Evolutionary conservation across 805 yeast species (phyloP), one percentile per base, ranked within the genome.

Genomic region (Candida yuanshanica): DNA sequence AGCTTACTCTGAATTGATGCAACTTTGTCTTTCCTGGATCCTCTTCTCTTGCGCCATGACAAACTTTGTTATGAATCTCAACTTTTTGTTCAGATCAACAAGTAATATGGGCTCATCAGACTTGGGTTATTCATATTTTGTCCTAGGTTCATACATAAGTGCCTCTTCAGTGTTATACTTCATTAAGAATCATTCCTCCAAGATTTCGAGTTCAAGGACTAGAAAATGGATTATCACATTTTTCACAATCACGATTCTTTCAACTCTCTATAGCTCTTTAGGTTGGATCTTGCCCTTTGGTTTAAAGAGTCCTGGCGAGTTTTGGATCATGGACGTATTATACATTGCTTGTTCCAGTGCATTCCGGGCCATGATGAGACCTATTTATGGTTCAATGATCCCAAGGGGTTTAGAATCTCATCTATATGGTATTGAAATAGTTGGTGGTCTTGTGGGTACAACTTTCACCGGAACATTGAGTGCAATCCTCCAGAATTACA

Each of bases 41-140:
- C n/a, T 29, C 14, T 36, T 36, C 34, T 27, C 33, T 18, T 27
- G 26, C 10, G 27, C 38, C 6, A 27, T 36, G 38, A 36, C 38
- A 10, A 36, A 36, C 18, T 36, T 36, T 20, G 27, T 36, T 22
- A 27, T 26, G 12, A 36, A 36, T 16, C 21, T 36, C n/a, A 36
- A 36, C 20, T 17, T 36, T 7, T 22, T 36, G 7, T 36, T 27
- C 26, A 26, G 26, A 29, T 17, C 34, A 12, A 14, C 20, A 4
- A 20, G 17, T 4, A 6, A 6, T 11, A 6, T 20, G 11, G 14
- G 23, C 10, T 12, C 10, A 8, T 12, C 22, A 12, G 35, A 33
- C 7, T 9, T 17, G 13, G 14, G 25, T 13, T 34, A 11, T n/a
- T 13, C 36, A 10, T 22, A 7, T 5, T 34, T 34, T 7, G 36